These are phyloP conservation scores for Emergomyces orientalis DNA, from an alignment of 2,329 filamentous ascomycete species.

Conservation along the genomic window DNA sequence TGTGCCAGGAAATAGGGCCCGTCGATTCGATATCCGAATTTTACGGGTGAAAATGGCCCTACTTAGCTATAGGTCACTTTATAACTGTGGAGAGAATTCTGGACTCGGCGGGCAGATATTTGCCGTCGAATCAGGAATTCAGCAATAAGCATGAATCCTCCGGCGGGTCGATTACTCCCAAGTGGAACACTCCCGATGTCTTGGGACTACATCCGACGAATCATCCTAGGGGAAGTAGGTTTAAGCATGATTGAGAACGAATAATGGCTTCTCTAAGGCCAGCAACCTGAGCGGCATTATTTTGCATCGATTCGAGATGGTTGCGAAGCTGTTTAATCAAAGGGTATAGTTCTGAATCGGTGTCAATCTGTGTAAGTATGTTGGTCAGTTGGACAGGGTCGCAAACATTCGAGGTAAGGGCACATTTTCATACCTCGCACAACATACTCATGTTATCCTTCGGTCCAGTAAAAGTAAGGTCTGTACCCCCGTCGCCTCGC, in stretches of 20 bases:
- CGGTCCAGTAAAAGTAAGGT: slow-evolving; percentile 22
- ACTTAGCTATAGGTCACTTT: not conserved
- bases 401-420: slow-evolving; percentile 2
- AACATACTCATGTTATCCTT: slow-evolving; percentile 23
- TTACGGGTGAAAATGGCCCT: not conserved
- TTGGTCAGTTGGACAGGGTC: slow-evolving; percentile 5
- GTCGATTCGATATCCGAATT: not conserved
- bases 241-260: slow-evolving; percentile 21
- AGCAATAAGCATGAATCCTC: not conserved
- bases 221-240: slow-evolving; percentile 15
- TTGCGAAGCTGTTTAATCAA: slow-evolving; percentile 34
- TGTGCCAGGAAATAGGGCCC: not conserved
- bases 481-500: slow-evolving; percentile 16
- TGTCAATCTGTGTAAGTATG: slow-evolving; percentile 23
- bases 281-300: slow-evolving; percentile 30
- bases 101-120: not conserved
- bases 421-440: slow-evolving; percentile 25
- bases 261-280: slow-evolving; percentile 32
- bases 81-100: not conserved
- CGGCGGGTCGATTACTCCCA: not conserved
- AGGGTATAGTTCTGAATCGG: slow-evolving; percentile 28
- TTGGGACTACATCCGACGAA: not conserved
- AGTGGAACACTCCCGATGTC: not conserved
- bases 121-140: not conserved
- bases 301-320: slow-evolving; percentile 38